Evolutionary conservation across 257 asterid species (phyloP), one percentile per base, ranked within the genome.

Genomic region (Lavandula angustifolia): DNA sequence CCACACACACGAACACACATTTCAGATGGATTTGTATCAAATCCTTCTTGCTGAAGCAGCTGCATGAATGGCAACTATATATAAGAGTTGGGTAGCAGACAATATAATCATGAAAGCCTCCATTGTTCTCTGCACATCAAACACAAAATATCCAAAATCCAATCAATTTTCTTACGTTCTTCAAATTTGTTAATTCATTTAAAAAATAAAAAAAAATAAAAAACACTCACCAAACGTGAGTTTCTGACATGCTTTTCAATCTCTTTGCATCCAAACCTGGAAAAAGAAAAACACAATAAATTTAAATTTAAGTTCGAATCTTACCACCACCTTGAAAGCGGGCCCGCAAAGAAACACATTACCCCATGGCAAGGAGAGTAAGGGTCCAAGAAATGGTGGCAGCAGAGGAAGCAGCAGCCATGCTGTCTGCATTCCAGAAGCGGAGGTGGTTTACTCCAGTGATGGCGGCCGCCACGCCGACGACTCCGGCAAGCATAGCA

Each of bases 341-440:
- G 40, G 0, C 11, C 1, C 8, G 3, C 33, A 29, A 44, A 33
- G n/a, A n/a, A n/a, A n/a, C n/a, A n/a, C n/a, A n/a, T 66, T 80
- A 92, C 99, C 99, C 97, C 95, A 84, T 87, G 79, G 99, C 95
- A 34, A 89, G 95, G 59, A 81, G 81, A 27, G 97, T 92, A 9
- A 89, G 94, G 55, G 82, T 75, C 97, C 96, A 92, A 43, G 97
- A 87, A 40, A 87, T 73, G 56, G 76, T 40, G 47, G 96, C 99
- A 41, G 88, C 80, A 10, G 95, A 65, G 51, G 83, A 76, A 9
- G 96, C 95, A 9, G 84, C 80, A 7, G 90, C 73, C 78, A 84
- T 27, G 78, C 96, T 85, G 35, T 82, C 81, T 6, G 12, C 42
- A 38, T 78, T 79, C 99, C 99, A 85, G 35, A 32, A 65, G 0